phyloP scores from a whole-genome alignment of 331 rosid species.

The Malus hybrid region DNA sequence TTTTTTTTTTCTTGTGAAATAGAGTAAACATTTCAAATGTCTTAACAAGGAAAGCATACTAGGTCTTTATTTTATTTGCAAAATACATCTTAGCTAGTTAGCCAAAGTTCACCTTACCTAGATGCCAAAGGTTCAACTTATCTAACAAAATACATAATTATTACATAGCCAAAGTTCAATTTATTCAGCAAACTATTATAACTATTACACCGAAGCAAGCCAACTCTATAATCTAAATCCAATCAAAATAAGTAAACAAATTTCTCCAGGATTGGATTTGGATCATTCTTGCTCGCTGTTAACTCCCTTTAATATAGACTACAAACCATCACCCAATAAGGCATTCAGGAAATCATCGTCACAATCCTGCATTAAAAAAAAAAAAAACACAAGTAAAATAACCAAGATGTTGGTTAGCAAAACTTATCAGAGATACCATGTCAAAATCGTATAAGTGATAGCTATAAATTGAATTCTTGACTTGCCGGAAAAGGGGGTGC shows the following conservation, averaged over 20 bases:
- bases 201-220: background rate
- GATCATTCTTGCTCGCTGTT: background rate
- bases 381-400: background rate
- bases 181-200: background rate
- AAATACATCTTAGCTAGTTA: background rate
- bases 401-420: background rate
- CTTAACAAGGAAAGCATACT: background rate
- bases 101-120: background rate
- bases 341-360: slow-evolving; percentile 11
- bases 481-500: background rate
- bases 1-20: background rate
- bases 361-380: slow-evolving; percentile 1
- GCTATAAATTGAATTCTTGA: background rate
- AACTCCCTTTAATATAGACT: background rate
- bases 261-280: background rate
- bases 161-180: background rate
- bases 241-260: too few species aligned
- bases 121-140: background rate
- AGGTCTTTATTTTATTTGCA: background rate
- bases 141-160: background rate
- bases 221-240: background rate
- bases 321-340: background rate
- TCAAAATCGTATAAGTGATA: background rate
- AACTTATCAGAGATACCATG: background rate
- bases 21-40: background rate